Base-by-base conservation (phyloP, 78 protist genomes). In the Protostelium mycophagum region DNA sequence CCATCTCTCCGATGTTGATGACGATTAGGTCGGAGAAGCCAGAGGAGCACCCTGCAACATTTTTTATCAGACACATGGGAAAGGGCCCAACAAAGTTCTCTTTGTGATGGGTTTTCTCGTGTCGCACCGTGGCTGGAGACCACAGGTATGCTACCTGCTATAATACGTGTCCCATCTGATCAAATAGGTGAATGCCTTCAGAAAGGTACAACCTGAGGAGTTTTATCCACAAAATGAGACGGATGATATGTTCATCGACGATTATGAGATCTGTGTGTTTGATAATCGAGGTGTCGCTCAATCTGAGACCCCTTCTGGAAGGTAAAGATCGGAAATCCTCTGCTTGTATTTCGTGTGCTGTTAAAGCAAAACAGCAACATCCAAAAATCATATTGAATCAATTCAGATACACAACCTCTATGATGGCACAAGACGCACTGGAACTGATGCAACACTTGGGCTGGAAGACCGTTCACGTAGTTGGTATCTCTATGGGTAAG, bases 281-380 rank as follows among this genome's bases (percentile, higher is more conserved):
- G 94, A 92, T 63, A 92, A 92, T 36, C 86, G 94, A 83, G 94
- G 94, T 38, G 38, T 86, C 0, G 94, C 91, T 9, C 38, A 83
- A 34, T 87, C 87, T 85, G 94, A 87, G 25, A 5, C 87, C n/a
- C 91, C 91, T 5, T 51, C 73, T 51, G 73, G 73, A 51, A 51
- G 73, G 73, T 51, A 25, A n/a, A n/a, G n/a, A n/a, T 51, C 31
- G 5, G 5, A 51, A 16, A 35, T 34, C 73, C 0, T 38, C 38
- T 35, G 38, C 63, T 10, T 89, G 51, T 37, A 35, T 36, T 0
- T 83, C 91, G 1, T 37, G 0, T 0, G 38, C n/a, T n/a, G n/a
- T n/a, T n/a, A n/a, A n/a, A n/a, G n/a, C n/a, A n/a, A n/a, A 29
- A 29, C 84, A 83, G 84, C 84, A 83, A 83, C 29, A 29, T 29